Percentiles rank a stretch among this genome's conserved stretches.
These are phyloP conservation scores for Arabidopsis suecica DNA, from an alignment of 345 rosid species.

Conservation along the genomic window DNA sequence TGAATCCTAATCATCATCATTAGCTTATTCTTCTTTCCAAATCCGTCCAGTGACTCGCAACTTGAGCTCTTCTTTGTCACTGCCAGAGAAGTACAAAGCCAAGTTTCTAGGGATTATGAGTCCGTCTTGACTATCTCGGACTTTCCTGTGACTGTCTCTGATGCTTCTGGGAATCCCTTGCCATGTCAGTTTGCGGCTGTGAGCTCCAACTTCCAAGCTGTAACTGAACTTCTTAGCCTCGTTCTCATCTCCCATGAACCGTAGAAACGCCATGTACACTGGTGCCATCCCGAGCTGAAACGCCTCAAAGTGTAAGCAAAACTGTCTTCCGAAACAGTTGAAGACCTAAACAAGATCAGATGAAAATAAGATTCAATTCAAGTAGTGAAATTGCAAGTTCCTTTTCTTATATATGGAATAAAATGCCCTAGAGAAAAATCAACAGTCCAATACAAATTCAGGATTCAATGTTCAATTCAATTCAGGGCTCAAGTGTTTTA, in stretches of 20 bases:
- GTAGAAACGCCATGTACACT: slow-evolving; percentile 87
- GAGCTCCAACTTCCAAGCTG: slow-evolving; percentile 83
- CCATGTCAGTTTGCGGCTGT: slow-evolving; percentile 77
- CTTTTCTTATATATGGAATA: background rate
- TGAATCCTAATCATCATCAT: background rate
- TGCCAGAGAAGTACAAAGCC: slow-evolving; percentile 86
- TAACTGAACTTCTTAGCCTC: slow-evolving; percentile 86
- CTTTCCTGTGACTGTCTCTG: slow-evolving; percentile 85
- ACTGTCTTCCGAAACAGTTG: slow-evolving; percentile 89
- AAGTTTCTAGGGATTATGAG: slow-evolving; percentile 77
- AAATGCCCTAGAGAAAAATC: background rate
- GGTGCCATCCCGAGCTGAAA: slow-evolving; percentile 84
- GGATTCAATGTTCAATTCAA: background rate
- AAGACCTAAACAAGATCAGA: slow-evolving; percentile 59
- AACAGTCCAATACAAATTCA: background rate
- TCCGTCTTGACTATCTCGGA: slow-evolving; percentile 87
- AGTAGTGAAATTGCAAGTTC: background rate
- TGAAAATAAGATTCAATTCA: slow-evolving; percentile 1
- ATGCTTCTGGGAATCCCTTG: slow-evolving; percentile 91
- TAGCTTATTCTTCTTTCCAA: slow-evolving; percentile 80
- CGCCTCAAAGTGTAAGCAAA: slow-evolving; percentile 95
- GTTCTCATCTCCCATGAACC: slow-evolving; percentile 92
- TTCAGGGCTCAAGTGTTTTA: background rate
- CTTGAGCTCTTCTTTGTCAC: slow-evolving; percentile 86
- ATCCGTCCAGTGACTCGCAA: slow-evolving; percentile 81